Evolutionary conservation across 257 asterid species (phyloP).

Genomic region (Ilex asprella): DNA sequence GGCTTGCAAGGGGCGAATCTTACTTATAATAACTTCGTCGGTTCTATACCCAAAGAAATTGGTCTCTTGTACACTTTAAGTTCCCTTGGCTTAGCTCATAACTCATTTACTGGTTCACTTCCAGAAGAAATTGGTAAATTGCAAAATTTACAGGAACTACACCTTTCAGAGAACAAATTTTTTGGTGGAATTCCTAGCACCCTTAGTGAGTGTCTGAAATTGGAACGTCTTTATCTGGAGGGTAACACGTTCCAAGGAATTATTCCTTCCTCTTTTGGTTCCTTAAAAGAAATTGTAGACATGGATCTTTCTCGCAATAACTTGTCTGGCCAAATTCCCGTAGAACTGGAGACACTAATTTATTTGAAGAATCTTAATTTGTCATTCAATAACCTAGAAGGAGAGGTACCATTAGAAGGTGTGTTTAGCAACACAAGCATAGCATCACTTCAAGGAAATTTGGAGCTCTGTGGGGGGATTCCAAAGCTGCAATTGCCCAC

Average conservation of each 20-base stretch:
- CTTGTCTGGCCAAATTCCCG: conserved; percentile 14
- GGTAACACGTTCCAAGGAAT: not conserved
- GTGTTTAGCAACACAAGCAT: too few relatives aligned
- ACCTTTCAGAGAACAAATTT: conserved; percentile 12
- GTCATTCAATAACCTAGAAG: too few relatives aligned
- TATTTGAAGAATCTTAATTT: too few relatives aligned
- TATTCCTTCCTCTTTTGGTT: not conserved
- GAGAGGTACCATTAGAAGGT: too few relatives aligned
- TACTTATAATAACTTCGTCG: too few relatives aligned
- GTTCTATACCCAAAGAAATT: too few relatives aligned
- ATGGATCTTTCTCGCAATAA: conserved; percentile 21
- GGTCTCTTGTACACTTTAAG: too few relatives aligned
- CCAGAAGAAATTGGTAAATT: conserved; percentile 13
- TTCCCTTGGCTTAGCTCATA: conserved; percentile 6
- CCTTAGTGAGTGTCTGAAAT: conserved; percentile 4
- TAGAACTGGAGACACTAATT: not conserved
- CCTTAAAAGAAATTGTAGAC: conserved; percentile 14
- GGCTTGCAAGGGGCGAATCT: too few relatives aligned
- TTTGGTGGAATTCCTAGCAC: conserved; percentile 13
- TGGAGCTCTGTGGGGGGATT: too few relatives aligned
- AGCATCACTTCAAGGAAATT: too few relatives aligned
- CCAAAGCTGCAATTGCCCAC: too few relatives aligned
- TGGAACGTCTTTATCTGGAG: conserved; percentile 13
- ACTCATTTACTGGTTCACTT: conserved; percentile 7
- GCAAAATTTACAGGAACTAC: conserved; percentile 6